Percentiles rank a stretch among this genome's conserved stretches.
Evolutionary conservation across 2,329 filamentous ascomycete species (phyloP).

Genomic region (Pseudopithomyces chartarum): DNA sequence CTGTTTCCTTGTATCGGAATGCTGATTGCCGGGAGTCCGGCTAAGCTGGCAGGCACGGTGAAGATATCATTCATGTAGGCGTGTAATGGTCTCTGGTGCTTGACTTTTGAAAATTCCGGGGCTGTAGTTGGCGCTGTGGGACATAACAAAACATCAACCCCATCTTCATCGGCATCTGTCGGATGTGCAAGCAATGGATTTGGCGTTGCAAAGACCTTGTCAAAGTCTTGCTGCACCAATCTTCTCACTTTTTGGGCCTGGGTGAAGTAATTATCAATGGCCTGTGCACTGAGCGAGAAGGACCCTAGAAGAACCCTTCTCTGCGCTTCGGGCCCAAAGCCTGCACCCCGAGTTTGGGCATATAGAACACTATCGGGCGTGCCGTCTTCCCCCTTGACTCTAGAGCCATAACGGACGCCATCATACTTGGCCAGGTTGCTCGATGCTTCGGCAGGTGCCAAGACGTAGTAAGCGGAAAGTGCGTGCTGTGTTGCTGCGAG

Average conservation of each 20-base stretch:
- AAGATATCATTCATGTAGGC: constrained; percentile 93
- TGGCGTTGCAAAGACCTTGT: constrained; percentile 70
- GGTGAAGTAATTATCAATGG: constrained; percentile 95
- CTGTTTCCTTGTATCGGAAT: constrained; percentile 64
- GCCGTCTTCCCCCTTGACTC: constrained; percentile 59
- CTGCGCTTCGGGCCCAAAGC: constrained; percentile 84
- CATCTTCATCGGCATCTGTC: constrained; percentile 51
- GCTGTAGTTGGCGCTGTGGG: constrained; percentile 83
- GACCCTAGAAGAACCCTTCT: constrained; percentile 86
- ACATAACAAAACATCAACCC: constrained; percentile 84
- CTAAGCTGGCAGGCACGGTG: constrained; percentile 91
- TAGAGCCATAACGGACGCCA: constrained; percentile 85
- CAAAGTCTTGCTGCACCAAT: constrained; percentile 84
- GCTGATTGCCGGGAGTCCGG: constrained; percentile 86
- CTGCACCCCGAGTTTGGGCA: constrained; percentile 71
- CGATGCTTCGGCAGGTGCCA: constrained; percentile 92
- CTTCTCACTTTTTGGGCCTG: constrained; percentile 88
- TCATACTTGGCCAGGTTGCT: constrained; percentile 98
- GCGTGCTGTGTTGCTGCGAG: constrained; percentile 84
- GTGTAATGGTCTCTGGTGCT: constrained; percentile 64
- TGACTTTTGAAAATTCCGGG: constrained; percentile 66
- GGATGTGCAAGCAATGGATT: constrained; percentile 69
- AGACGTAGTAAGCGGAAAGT: constrained; percentile 90
- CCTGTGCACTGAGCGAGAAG: constrained; percentile 86
- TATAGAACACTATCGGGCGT: constrained; percentile 63